Conservation (phyloP, 2,329 filamentous ascomycete genomes). For the Aspergillus sojae region DNA sequence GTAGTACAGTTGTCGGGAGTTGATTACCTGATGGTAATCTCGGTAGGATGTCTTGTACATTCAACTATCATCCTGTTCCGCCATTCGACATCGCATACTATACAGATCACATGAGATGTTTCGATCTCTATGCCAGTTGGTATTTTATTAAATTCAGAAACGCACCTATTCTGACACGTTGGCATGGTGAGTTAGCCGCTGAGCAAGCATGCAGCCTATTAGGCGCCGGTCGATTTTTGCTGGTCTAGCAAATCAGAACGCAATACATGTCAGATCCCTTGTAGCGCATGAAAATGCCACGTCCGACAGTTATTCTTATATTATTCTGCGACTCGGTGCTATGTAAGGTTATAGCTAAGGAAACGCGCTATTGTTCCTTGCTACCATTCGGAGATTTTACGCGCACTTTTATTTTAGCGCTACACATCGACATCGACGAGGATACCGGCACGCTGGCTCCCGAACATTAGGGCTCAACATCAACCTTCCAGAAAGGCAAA, state of each 20-base stretch:
- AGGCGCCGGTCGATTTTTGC: neutral
- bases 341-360: neutral
- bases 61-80: no score
- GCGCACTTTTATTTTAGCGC: neutral
- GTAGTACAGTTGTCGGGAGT: neutral
- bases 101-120: neutral
- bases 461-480: no score
- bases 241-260: neutral
- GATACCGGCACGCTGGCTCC: neutral
- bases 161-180: neutral
- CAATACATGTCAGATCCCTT: neutral
- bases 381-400: neutral
- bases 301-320: neutral
- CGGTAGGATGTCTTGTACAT: neutral
- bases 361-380: neutral
- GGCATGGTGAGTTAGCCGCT: neutral
- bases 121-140: no score
- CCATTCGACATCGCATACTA: no score
- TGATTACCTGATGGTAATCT: neutral
- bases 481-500: fast-evolving
- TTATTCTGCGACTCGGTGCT: neutral
- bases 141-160: neutral
- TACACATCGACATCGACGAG: no score
- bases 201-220: neutral
- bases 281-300: neutral